Evolutionary conservation across 139 green algal species (phyloP), one percentile per base, ranked within the genome.

Genomic region (Pseudopediastrum boryanum): DNA sequence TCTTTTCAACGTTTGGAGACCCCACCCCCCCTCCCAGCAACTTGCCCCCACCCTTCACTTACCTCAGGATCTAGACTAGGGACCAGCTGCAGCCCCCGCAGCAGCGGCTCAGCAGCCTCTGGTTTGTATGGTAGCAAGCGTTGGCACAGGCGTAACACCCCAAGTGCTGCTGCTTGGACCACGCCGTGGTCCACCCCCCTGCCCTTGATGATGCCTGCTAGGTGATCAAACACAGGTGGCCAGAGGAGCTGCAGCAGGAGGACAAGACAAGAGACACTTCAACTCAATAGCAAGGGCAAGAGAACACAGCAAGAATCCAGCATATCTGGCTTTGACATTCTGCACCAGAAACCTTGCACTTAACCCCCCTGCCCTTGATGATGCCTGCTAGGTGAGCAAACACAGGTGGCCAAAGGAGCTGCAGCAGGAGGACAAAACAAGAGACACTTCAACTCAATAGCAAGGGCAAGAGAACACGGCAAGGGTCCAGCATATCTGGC

Each of bases 51-150:
- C 19, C 50, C 50, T 21, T 59, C 50, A 21, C 50, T 19, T 21
- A 90, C 82, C 31, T 92, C 83, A 9, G 89, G 83, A 62, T 94
- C 89, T 35, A 98, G 86, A 31, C 89, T 86, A 38, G 92, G 86
- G 29, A 98, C 83, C 56, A 98, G 85, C 79, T 89, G 84, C 51
- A 91, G 79, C 67, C 83, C 91, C 10, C 82, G 78, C 66, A 99
- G 85, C 46, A 99, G 89, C 61, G 91, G 86, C 33, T 97, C 93
- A 1, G 89, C 90, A 5, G 95, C 88, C 71, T 96, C 93, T 7
- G 84, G 93, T 85, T 98, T 96, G 84, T 96, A 96, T 3, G 93
- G 90, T 74, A 99, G 84, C 82, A 98, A 86, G 35, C 93, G 89
- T 68, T 93, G 89, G 85, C 93, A 98, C 50, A 98, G 77, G 3